phyloP scores from a whole-genome alignment of 164 flowering plant genomes.

The Litsea cubeba region DNA sequence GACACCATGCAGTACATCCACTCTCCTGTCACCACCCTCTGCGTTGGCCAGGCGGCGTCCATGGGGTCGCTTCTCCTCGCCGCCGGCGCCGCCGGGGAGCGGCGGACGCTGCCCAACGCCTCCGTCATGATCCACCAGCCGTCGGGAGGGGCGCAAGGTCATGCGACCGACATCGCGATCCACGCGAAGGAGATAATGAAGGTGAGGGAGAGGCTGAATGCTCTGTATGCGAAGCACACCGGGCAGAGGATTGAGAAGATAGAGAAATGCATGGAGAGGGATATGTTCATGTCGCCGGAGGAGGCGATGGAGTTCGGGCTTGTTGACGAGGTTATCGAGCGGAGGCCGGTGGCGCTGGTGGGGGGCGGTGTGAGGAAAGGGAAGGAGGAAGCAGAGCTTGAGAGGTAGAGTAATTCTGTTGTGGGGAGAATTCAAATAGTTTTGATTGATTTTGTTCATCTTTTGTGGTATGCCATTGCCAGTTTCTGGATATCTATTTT shows the following conservation, averaged over 20 bases:
- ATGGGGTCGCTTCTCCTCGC: constrained; percentile 89
- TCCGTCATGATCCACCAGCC: constrained; percentile 94
- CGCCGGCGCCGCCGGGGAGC: constrained; percentile 84
- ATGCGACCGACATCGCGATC: constrained; percentile 73
- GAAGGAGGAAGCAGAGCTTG: constrained; percentile 27
- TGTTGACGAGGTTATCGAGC: not conserved
- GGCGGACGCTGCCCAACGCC: constrained; percentile 82
- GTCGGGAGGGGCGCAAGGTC: constrained; percentile 88
- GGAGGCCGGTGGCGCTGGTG: constrained; percentile 71
- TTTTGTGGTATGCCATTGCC: not conserved
- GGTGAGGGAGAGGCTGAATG: constrained; percentile 69
- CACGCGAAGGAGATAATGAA: constrained; percentile 83
- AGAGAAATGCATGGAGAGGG: constrained; percentile 84
- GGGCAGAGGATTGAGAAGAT: constrained; percentile 61
- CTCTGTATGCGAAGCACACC: constrained; percentile 70
- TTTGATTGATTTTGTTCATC: not conserved
- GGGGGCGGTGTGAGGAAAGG: constrained; percentile 20
- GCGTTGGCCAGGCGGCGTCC: constrained; percentile 94
- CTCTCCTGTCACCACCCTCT: constrained; percentile 76
- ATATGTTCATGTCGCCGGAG: constrained; percentile 81
- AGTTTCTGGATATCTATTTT: not conserved
- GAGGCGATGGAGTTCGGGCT: constrained; percentile 48
- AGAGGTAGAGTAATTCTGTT: constrained; percentile 14
- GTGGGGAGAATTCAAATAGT: not conserved
- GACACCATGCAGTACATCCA: constrained; percentile 94